Evolutionary conservation across 768 basidiomycete species (phyloP).

Genomic region (Naganishia vishniacii): DNA sequence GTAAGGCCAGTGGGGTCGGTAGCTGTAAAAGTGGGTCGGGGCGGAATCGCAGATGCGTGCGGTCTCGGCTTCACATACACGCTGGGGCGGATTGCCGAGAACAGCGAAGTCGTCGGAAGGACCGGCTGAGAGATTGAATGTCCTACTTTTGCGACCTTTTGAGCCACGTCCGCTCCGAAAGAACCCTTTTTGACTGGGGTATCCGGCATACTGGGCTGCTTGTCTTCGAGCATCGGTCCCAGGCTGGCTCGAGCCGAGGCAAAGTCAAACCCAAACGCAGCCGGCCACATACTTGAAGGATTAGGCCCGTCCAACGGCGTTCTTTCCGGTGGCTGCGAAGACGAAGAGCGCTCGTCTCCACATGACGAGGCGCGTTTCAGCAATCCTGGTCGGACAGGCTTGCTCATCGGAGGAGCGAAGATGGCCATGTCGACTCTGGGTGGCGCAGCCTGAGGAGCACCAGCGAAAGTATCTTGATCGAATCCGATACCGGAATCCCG

Average conservation of each 20-base stretch:
- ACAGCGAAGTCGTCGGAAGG: slow-evolving; percentile 8
- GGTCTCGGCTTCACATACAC: background rate
- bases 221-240: slow-evolving; percentile 24
- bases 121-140: slow-evolving; percentile 41
- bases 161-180: slow-evolving; percentile 17
- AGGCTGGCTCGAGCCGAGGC: slow-evolving; percentile 23
- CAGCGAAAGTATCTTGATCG: slow-evolving; percentile 26
- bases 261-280: slow-evolving; percentile 31
- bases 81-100: slow-evolving; percentile 11
- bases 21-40: slow-evolving; percentile 16
- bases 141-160: slow-evolving; percentile 26
- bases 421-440: background rate
- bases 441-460: background rate
- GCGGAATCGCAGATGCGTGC: background rate
- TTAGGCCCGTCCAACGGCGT: slow-evolving; percentile 38
- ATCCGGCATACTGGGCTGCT: slow-evolving; percentile 44
- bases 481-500: slow-evolving; percentile 42
- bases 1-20: slow-evolving; percentile 4
- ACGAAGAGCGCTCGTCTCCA: slow-evolving; percentile 35
- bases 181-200: slow-evolving; percentile 45
- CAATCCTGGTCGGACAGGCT: slow-evolving; percentile 36
- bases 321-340: slow-evolving; percentile 28
- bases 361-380: slow-evolving; percentile 44
- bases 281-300: slow-evolving; percentile 38
- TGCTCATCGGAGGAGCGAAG: slow-evolving; percentile 26